Evolutionary conservation across 305 asterid species (phyloP).

Genomic region (Rubia peregrina): DNA sequence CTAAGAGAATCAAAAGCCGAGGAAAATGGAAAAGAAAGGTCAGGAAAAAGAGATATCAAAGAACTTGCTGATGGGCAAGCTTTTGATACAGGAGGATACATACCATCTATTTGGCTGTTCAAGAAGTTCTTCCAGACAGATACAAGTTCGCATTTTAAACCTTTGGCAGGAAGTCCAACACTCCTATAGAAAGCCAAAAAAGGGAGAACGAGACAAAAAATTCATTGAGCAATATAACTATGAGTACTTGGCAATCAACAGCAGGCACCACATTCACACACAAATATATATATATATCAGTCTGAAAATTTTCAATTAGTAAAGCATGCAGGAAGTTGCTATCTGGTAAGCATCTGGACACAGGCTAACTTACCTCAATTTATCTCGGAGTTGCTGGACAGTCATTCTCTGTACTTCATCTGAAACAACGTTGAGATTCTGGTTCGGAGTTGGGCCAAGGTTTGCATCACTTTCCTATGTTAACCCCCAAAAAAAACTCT

Average conservation of each 20-base stretch:
- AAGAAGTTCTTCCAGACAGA: slow-evolving; percentile 45
- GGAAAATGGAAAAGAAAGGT: slow-evolving; percentile 2
- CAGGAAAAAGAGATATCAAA: slow-evolving; percentile 2
- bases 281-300: background rate
- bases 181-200: slow-evolving; percentile 28
- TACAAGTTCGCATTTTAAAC: slow-evolving; percentile 44
- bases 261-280: background rate
- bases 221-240: background rate
- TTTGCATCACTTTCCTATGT: slow-evolving; percentile 20
- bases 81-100: slow-evolving; percentile 6
- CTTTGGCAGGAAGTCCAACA: slow-evolving; percentile 47
- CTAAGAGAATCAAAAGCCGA: background rate
- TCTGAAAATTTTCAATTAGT: background rate
- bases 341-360: background rate
- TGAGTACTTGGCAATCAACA: background rate
- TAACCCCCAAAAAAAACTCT: slow-evolving; percentile 5
- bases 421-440: slow-evolving; percentile 35
- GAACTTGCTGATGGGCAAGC: background rate
- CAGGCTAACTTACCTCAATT: slow-evolving; percentile 39
- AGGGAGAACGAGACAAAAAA: background rate
- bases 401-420: slow-evolving; percentile 49
- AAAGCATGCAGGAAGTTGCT: slow-evolving; percentile 1
- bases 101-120: slow-evolving; percentile 39
- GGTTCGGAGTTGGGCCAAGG: slow-evolving; percentile 21
- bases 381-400: slow-evolving; percentile 54